Conservation (phyloP, 768 basidiomycete species). For the Suillus brevipes region DNA sequence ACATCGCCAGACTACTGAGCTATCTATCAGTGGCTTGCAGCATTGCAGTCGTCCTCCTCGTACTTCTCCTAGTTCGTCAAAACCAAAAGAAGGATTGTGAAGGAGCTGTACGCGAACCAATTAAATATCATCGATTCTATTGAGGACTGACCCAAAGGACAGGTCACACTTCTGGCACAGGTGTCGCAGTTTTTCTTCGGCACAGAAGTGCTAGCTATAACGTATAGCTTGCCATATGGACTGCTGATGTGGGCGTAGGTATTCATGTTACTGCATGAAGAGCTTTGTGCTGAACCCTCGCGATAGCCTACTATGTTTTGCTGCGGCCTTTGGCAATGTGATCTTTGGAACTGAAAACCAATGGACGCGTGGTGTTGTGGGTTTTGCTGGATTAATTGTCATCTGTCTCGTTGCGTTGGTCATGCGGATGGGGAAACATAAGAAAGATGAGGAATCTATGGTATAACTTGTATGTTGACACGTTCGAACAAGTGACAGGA, state of each 20-base stretch:
- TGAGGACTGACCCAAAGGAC: neutral
- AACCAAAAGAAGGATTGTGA: conserved; percentile 29
- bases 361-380: neutral
- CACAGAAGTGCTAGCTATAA: conserved; percentile 30
- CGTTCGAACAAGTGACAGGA: neutral
- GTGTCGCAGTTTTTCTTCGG: conserved; percentile 11
- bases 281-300: neutral
- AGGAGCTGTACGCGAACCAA: conserved; percentile 21
- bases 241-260: conserved; percentile 32
- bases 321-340: neutral
- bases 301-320: neutral
- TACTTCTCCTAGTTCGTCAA: conserved; percentile 38
- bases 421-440: neutral
- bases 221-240: conserved; percentile 35
- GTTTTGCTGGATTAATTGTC: neutral
- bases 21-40: conserved; percentile 39
- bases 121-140: conserved; percentile 8
- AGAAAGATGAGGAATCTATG: neutral
- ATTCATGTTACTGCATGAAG: neutral
- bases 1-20: conserved; percentile 27
- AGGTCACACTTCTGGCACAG: neutral
- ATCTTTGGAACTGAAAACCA: neutral
- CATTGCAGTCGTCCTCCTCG: conserved; percentile 36
- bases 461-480: neutral
- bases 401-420: neutral